A percentile compares a stretch with the other conserved stretches of the same genome.
Conservation (phyloP, 805 yeast genomes). For the Candida bentonensis region DNA sequence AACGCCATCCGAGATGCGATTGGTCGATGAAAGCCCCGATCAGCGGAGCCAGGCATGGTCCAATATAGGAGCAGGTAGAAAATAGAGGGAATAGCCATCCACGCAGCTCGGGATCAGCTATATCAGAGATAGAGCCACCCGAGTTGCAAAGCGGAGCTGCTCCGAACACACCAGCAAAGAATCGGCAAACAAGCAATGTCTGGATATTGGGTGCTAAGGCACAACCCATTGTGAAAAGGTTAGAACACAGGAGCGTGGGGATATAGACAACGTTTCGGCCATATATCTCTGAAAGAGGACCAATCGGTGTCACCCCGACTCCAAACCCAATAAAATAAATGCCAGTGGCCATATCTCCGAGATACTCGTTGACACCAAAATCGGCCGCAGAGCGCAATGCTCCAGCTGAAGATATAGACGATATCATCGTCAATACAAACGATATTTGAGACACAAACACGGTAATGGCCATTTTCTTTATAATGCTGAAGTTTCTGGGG, state of each 20-base stretch:
- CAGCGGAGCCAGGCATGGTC: constrained; percentile 34
- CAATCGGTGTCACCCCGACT: constrained; percentile 46
- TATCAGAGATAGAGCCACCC: constrained; percentile 60
- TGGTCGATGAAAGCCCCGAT: constrained; percentile 42
- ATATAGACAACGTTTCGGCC: constrained; percentile 49
- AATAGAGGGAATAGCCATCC: constrained; percentile 7
- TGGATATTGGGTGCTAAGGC: constrained; percentile 43
- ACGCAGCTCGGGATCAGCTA: constrained; percentile 43
- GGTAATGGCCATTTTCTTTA: constrained; percentile 30
- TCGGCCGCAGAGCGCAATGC: constrained; percentile 31
- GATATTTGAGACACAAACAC: constrained; percentile 40
- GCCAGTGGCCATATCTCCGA: constrained; percentile 41
- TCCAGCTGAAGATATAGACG: constrained; percentile 51
- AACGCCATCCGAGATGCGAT: constrained; percentile 26
- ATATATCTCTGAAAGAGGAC: constrained; percentile 54
- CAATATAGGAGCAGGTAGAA: constrained; percentile 17
- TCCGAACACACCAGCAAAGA: constrained; percentile 45
- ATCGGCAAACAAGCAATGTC: constrained; percentile 43
- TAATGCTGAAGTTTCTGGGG: constrained; percentile 48
- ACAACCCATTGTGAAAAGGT: constrained; percentile 34
- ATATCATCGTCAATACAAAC: constrained; percentile 45
- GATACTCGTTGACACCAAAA: constrained; percentile 28
- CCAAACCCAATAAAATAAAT: constrained; percentile 62
- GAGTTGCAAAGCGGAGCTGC: constrained; percentile 51
- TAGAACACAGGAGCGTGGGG: constrained; percentile 32